Percentiles rank a stretch among this genome's conserved stretches.
These are phyloP conservation scores for Metarhizium brunneum DNA, from an alignment of 2,329 filamentous ascomycete species.

Conservation along the genomic window DNA sequence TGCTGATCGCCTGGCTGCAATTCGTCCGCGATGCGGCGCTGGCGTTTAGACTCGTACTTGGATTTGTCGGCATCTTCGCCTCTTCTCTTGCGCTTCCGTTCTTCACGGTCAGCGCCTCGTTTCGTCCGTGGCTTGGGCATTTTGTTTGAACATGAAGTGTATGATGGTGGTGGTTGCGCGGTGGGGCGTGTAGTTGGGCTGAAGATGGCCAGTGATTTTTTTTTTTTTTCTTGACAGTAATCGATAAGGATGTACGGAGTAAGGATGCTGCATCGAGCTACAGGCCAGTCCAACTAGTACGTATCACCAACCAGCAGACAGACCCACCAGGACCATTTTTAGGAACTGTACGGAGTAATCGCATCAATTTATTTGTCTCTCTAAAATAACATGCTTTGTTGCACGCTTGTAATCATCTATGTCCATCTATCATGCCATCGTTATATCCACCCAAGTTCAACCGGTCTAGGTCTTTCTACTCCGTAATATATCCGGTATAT, in stretches of 20 bases:
- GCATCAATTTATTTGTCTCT: too few relatives aligned
- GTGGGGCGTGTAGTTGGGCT: background rate
- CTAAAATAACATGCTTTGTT: too few relatives aligned
- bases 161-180: background rate
- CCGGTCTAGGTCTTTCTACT: background rate
- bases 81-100: constrained; percentile 29
- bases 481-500: background rate
- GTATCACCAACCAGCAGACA: too few relatives aligned
- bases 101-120: constrained; percentile 27
- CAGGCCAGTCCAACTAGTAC: too few relatives aligned
- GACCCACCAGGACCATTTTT: too few relatives aligned
- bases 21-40: constrained; percentile 9
- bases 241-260: background rate
- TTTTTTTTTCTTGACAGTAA: background rate
- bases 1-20: background rate
- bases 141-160: constrained; percentile 6
- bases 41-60: constrained; percentile 15
- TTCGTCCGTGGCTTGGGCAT: constrained; percentile 38
- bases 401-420: background rate
- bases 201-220: background rate
- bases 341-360: too few relatives aligned
- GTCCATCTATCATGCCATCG: background rate
- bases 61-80: constrained; percentile 9
- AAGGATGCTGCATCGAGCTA: too few relatives aligned
- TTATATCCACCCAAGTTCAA: background rate